Conservation (phyloP, 1,139 yeast genomes). For the Candida albicans region DNA sequence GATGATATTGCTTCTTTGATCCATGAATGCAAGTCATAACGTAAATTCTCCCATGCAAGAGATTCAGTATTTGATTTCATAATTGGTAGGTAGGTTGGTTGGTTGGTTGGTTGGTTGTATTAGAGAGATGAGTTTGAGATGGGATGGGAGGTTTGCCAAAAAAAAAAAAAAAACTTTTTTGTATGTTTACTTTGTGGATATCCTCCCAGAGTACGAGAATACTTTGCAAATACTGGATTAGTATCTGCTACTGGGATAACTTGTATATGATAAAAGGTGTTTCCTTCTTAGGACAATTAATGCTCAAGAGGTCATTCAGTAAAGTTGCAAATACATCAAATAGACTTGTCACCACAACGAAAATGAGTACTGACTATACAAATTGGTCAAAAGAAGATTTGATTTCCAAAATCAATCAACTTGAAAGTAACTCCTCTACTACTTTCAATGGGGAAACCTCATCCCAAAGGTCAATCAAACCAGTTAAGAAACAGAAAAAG, state of each 20-base stretch:
- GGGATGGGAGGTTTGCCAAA: constrained; percentile 5
- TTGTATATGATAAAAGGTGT: constrained; percentile 4
- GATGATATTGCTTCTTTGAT: constrained; percentile 63
- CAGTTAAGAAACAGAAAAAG: constrained; percentile 13
- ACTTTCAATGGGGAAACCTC: not conserved
- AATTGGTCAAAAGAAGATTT: constrained; percentile 56
- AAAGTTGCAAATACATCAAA: constrained; percentile 1
- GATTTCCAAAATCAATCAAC: constrained; percentile 44
- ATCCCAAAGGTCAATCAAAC: not conserved
- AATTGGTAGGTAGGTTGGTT: not conserved
- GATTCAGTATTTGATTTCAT: constrained; percentile 37
- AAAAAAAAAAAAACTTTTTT: constrained; percentile 3
- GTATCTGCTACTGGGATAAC: no score
- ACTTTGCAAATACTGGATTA: no score
- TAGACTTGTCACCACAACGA: constrained; percentile 1
- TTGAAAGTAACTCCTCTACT: constrained; percentile 34
- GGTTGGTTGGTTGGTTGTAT: not conserved
- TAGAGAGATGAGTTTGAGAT: constrained; percentile 7
- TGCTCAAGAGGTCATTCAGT: constrained; percentile 29
- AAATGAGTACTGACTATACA: constrained; percentile 29
- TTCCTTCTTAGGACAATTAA: constrained; percentile 15
- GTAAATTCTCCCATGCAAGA: constrained; percentile 40
- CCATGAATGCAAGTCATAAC: constrained; percentile 44
- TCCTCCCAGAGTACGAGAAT: no score
- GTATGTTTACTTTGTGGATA: not conserved